Percentiles rank a stretch among this genome's conserved stretches.
Conservation (phyloP, 2,329 filamentous ascomycete genomes). For the Tolypocladium tundrense region DNA sequence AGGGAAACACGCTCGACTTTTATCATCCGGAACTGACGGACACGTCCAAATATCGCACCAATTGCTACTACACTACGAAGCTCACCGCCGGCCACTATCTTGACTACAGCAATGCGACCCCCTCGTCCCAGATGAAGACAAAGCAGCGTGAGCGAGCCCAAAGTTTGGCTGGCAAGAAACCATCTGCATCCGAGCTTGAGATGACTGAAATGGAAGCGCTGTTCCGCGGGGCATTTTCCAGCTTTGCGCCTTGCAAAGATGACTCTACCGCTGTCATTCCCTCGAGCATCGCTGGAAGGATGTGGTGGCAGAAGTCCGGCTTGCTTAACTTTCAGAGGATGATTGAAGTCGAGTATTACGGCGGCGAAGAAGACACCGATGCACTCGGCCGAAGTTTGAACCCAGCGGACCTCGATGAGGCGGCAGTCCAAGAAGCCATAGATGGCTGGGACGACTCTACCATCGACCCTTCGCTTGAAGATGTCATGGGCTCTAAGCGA, state of each 20-base stretch:
- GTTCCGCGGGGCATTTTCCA: constrained; percentile 69
- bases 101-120: constrained; percentile 54
- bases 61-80: constrained; percentile 56
- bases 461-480: constrained; percentile 48
- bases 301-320: constrained; percentile 70
- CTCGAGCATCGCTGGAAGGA: constrained; percentile 52
- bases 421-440: constrained; percentile 41
- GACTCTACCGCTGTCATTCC: constrained; percentile 62
- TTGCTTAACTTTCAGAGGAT: constrained; percentile 55
- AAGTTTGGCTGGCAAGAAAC: constrained; percentile 52
- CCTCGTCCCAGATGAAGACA: constrained; percentile 41
- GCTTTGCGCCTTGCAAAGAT: constrained; percentile 68
- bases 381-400: constrained; percentile 22
- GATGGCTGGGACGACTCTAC: constrained; percentile 47
- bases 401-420: constrained; percentile 36
- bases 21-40: constrained; percentile 45
- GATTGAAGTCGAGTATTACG: constrained; percentile 42
- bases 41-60: constrained; percentile 42
- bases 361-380: constrained; percentile 26
- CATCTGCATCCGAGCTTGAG: constrained; percentile 44
- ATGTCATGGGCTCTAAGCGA: constrained; percentile 39
- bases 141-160: constrained; percentile 65
- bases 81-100: constrained; percentile 61
- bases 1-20: constrained; percentile 44
- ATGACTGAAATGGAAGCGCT: constrained; percentile 61